Evolutionary conservation across 2,329 filamentous ascomycete species (phyloP).

Genomic region (Fusarium liriodendri): DNA sequence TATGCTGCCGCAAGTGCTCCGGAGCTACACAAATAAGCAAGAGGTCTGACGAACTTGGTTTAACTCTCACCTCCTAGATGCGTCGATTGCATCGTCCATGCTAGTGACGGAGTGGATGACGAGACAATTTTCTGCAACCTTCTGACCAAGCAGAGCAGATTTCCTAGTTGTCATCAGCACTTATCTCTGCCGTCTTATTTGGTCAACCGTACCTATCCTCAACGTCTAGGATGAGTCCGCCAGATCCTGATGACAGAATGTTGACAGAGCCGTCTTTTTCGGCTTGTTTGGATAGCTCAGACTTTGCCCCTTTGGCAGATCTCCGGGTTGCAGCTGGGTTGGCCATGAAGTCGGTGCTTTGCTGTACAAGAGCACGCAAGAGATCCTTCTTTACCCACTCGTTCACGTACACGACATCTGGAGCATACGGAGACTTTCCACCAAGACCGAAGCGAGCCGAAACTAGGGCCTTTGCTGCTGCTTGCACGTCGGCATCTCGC

Average conservation of each 20-base stretch:
- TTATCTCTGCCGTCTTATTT: fast-evolving
- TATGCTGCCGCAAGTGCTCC: slow-evolving; percentile 18
- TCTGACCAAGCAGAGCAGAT: slow-evolving; percentile 7
- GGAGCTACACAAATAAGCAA: not conserved
- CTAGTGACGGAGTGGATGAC: slow-evolving; percentile 27
- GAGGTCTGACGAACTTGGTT: fast-evolving
- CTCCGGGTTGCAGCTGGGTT: not conserved
- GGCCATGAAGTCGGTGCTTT: slow-evolving; percentile 13
- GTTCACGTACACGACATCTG: slow-evolving; percentile 35
- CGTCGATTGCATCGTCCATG: slow-evolving; percentile 31
- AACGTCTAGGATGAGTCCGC: slow-evolving; percentile 21
- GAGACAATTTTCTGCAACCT: slow-evolving; percentile 17
- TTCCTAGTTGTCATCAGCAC: not conserved
- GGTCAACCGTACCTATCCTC: not conserved
- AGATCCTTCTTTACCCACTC: slow-evolving; percentile 40
- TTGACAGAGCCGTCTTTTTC: slow-evolving; percentile 22
- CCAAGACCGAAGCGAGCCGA: slow-evolving; percentile 25
- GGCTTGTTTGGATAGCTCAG: not conserved
- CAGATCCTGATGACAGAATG: slow-evolving; percentile 16
- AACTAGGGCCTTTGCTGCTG: slow-evolving; percentile 27
- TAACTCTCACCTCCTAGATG: not conserved
- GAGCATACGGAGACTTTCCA: slow-evolving; percentile 35
- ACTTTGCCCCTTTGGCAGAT: not conserved
- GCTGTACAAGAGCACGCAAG: slow-evolving; percentile 19
- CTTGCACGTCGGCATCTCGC: slow-evolving; percentile 31